Percentiles rank a stretch among this genome's conserved stretches.
Conservation (phyloP, 495 filamentous ascomycete genomes). For the Delitschia confertaspora region DNA sequence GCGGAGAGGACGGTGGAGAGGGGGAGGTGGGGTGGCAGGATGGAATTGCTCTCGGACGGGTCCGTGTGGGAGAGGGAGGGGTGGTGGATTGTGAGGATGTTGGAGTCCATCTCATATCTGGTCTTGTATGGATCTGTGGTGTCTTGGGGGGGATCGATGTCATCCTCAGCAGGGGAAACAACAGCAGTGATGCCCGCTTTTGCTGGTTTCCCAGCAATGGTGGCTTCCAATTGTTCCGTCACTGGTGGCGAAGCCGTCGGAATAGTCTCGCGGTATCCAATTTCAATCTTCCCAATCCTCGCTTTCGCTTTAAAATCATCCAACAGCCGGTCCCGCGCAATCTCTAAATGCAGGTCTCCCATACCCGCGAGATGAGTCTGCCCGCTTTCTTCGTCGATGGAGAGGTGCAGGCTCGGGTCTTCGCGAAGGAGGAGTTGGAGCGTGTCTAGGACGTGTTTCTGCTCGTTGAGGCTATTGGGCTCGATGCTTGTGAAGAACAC, state of each 20-base stretch:
- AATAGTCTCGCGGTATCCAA: conserved; percentile 82
- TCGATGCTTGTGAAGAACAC: conserved; percentile 95
- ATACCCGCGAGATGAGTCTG: conserved; percentile 92
- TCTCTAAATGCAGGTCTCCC: conserved; percentile 97
- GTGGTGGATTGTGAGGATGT: conserved; percentile 33
- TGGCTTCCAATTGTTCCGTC: conserved; percentile 61
- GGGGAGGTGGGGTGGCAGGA: conserved; percentile 52
- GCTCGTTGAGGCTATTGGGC: conserved; percentile 66
- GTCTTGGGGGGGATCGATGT: neutral
- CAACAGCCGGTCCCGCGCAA: conserved; percentile 78
- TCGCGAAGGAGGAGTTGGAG: conserved; percentile 74
- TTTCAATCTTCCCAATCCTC: conserved; percentile 84
- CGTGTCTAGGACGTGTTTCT: conserved; percentile 67
- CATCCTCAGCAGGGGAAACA: conserved; percentile 52
- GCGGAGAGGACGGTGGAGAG: conserved; percentile 51
- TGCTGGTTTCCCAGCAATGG: conserved; percentile 68
- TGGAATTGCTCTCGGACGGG: conserved; percentile 10
- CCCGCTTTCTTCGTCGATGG: conserved; percentile 77
- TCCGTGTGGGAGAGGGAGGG: conserved; percentile 30
- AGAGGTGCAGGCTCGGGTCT: conserved; percentile 87
- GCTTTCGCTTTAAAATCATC: conserved; percentile 85
- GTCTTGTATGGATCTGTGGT: conserved; percentile 30
- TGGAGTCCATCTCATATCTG: conserved; percentile 34
- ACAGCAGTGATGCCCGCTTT: conserved; percentile 65
- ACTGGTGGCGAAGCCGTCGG: conserved; percentile 44